These are phyloP conservation scores for Exophiala dermatitidis DNA, from an alignment of 2,329 filamentous ascomycete genomes.

Conservation along the genomic window DNA sequence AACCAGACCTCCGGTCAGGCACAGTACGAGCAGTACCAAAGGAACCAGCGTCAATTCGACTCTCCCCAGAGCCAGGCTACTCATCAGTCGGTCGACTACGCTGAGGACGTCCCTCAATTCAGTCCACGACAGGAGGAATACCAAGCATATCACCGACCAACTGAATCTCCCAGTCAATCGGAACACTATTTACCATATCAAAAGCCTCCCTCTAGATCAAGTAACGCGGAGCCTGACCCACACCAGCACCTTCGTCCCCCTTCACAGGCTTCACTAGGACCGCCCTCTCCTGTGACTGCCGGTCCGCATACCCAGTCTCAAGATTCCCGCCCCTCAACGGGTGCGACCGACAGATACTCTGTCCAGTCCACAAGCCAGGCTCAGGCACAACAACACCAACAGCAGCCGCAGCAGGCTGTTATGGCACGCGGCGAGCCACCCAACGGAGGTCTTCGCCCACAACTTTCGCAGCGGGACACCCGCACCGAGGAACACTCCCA, in stretches of 20 bases:
- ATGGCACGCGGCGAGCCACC: constrained; percentile 16
- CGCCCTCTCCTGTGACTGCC: constrained; percentile 31
- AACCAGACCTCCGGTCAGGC: constrained; percentile 8
- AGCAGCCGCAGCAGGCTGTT: constrained; percentile 7
- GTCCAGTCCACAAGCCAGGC: constrained; percentile 19
- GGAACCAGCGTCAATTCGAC: constrained; percentile 16
- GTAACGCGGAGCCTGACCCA: constrained; percentile 19
- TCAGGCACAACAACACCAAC: constrained; percentile 7
- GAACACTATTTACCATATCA: constrained; percentile 32
- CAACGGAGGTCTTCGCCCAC: constrained; percentile 22
- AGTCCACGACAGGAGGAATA: constrained; percentile 19
- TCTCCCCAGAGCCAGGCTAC: constrained; percentile 18
- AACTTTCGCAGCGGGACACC: constrained; percentile 25
- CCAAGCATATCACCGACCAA: constrained; percentile 20
- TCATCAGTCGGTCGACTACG: constrained; percentile 22
- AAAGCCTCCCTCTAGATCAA: constrained; percentile 8
- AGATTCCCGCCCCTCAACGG: constrained; percentile 23
- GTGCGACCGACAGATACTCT: constrained; percentile 23
- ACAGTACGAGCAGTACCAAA: constrained; percentile 16
- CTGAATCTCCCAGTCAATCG: constrained; percentile 33
- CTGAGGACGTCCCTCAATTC: constrained; percentile 25
- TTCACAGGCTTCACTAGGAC: constrained; percentile 33
- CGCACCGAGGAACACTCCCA: constrained; percentile 25
- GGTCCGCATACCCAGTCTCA: constrained; percentile 16
- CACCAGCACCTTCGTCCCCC: constrained; percentile 30